Evolutionary conservation across 352 stramenopile species (phyloP), one percentile per base, ranked within the genome.

Genomic region (Globisporangium carolinianum): DNA sequence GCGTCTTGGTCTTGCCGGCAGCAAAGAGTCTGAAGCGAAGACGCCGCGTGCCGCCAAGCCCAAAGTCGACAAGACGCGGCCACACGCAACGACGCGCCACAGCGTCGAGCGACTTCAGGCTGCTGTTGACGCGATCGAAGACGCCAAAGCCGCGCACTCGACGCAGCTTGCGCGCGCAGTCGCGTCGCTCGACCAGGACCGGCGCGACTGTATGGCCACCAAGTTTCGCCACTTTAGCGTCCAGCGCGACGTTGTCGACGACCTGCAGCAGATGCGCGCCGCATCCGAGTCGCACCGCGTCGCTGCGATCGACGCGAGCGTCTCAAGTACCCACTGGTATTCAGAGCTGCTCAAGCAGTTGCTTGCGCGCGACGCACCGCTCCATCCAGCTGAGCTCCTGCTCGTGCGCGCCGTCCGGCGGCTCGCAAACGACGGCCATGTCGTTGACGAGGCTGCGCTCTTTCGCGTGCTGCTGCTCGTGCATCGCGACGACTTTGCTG

Each of bases 31-130:
- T 5, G 42, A 47, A 14, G 42, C 11, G n/a, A 11, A 17, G 11
- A n/a, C 42, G 12, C 42, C 42, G 4, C 42, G 12, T 24, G 45
- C 17, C 45, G 5, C n/a, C 24, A 2, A 14, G 35, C 15, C 39
- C 15, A 35, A 12, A n/a, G 18, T 11, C 36, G 24, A 14, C 32
- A 48, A 42, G 24, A 11, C 36, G 49, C 15, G 36, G 45, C 36
- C 56, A 41, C 5, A 32, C 37, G 3, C 51, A 51, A 48, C 51
- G 4, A 51, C 62, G 38, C 47, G 71, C 8, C 73, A 91, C 63
- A 85, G 67, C 41, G 67, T 89, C 15, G 70, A 83, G 55, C 68
- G 76, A 4, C 61, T 91, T 4, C 82, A 91, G 58, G 61, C 60
- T 11, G 65, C 70, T 9, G 61, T 89, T 8, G 62, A 78, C 47